phyloP scores from a whole-genome alignment of 768 basidiomycete species.

The Suillus brevipes region DNA sequence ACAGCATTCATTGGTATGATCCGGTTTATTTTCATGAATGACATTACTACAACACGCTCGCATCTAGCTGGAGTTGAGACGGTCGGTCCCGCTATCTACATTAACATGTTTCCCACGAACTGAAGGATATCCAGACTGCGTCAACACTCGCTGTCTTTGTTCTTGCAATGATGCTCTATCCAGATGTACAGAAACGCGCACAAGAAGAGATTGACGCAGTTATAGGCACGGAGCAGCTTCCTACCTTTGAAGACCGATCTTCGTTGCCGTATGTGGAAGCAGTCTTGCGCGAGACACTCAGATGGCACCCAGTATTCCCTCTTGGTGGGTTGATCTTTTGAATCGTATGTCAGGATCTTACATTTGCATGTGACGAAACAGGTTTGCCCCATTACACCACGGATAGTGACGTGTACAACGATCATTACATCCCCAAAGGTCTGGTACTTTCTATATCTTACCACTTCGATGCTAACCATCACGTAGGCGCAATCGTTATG shows the following conservation, averaged over 20 bases:
- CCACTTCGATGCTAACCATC: conserved; percentile 17
- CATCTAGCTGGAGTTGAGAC: conserved; percentile 31
- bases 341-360: background rate
- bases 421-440: conserved; percentile 29
- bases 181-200: conserved; percentile 35
- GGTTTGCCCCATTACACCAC: conserved; percentile 31
- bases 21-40: background rate
- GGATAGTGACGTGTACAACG: conserved; percentile 27
- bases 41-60: conserved; percentile 6
- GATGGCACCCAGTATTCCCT: conserved; percentile 35
- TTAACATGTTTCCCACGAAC: background rate
- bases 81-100: conserved; percentile 15
- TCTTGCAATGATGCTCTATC: conserved; percentile 36
- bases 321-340: conserved; percentile 20
- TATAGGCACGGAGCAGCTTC: conserved; percentile 29
- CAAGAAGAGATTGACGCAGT: conserved; percentile 35
- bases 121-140: conserved; percentile 25
- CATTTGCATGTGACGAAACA: conserved; percentile 8
- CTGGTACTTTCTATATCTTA: background rate
- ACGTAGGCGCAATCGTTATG: conserved; percentile 30
- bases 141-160: conserved; percentile 34
- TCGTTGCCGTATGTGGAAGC: conserved; percentile 34
- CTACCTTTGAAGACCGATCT: conserved; percentile 27
- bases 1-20: conserved; percentile 34
- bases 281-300: conserved; percentile 36